A percentile compares a stretch with the other conserved stretches of the same genome.
These are phyloP conservation scores for Kalmusia sp. DNA, from an alignment of 2,329 filamentous ascomycete species.

Conservation along the genomic window DNA sequence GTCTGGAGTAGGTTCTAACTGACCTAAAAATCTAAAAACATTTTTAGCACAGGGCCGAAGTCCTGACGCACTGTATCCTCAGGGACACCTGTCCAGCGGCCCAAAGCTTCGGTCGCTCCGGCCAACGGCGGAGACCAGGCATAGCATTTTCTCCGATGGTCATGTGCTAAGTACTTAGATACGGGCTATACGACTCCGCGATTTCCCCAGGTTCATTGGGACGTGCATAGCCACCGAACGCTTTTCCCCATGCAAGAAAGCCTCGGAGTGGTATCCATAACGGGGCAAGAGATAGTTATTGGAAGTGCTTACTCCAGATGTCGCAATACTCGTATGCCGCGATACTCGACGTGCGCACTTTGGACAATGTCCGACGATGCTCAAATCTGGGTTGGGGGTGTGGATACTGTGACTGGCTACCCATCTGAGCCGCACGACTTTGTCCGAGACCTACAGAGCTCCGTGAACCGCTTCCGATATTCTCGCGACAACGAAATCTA, in stretches of 20 bases:
- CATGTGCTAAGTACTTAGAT: not conserved
- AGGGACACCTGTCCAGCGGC: no score
- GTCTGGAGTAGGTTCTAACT: no score
- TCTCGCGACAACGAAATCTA: no score
- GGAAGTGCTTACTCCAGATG: not conserved
- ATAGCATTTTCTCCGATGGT: not conserved
- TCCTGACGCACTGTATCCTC: no score
- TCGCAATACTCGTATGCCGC: not conserved
- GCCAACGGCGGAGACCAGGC: not conserved
- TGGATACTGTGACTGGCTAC: no score
- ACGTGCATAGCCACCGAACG: not conserved
- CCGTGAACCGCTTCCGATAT: no score
- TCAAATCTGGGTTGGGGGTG: no score
- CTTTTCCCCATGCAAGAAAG: not conserved
- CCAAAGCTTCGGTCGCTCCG: not conserved
- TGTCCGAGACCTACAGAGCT: no score
- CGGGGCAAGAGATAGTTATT: not conserved
- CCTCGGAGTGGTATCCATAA: not conserved
- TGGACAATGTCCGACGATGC: no score
- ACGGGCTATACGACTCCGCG: not conserved
- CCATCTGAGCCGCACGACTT: no score
- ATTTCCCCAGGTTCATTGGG: not conserved
- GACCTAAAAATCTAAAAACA: no score
- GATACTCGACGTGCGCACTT: not conserved
- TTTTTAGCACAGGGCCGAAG: no score